Conservation (phyloP, 495 filamentous ascomycete genomes). For the Xylaria bambusicola region DNA sequence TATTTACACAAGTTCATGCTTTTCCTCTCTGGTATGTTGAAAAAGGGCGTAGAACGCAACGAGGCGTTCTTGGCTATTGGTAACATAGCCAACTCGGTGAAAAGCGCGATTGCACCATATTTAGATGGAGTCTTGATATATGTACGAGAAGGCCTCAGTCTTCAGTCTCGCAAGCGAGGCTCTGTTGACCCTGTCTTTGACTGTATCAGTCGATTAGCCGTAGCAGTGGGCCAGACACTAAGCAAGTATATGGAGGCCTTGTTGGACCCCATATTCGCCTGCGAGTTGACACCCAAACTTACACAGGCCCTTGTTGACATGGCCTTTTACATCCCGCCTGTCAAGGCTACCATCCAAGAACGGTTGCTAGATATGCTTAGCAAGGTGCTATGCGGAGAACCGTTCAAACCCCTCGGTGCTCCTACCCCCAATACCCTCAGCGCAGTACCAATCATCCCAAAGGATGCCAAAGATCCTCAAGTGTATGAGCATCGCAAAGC, state of each 20-base stretch:
- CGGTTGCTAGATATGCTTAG: conserved; percentile 92
- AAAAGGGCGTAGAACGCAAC: conserved; percentile 90
- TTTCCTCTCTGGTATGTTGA: conserved; percentile 90
- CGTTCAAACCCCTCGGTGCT: conserved; percentile 88
- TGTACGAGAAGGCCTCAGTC: conserved; percentile 83
- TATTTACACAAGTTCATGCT: conserved; percentile 97
- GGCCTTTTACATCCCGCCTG: conserved; percentile 96
- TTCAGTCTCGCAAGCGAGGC: conserved; percentile 74
- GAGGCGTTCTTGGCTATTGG: conserved; percentile 93
- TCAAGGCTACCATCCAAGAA: conserved; percentile 90
- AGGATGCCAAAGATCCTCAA: conserved; percentile 78
- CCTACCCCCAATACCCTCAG: conserved; percentile 65
- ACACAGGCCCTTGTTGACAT: conserved; percentile 96
- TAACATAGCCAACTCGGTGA: conserved; percentile 92
- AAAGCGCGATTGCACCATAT: conserved; percentile 90
- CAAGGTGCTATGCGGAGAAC: conserved; percentile 85
- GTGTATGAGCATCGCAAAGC: conserved; percentile 73
- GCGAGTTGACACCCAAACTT: conserved; percentile 86
- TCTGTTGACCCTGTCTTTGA: conserved; percentile 92
- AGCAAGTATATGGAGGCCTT: conserved; percentile 98
- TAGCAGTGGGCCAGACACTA: conserved; percentile 91
- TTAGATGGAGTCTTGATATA: conserved; percentile 90
- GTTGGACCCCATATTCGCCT: conserved; percentile 95
- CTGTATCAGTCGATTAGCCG: conserved; percentile 94
- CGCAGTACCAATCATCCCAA: conserved; percentile 76